A percentile compares a stretch with the other conserved stretches of the same genome.
Conservation (phyloP, 225 moss, liverwort and hornwort species). For the Sphagnum tenellum region DNA sequence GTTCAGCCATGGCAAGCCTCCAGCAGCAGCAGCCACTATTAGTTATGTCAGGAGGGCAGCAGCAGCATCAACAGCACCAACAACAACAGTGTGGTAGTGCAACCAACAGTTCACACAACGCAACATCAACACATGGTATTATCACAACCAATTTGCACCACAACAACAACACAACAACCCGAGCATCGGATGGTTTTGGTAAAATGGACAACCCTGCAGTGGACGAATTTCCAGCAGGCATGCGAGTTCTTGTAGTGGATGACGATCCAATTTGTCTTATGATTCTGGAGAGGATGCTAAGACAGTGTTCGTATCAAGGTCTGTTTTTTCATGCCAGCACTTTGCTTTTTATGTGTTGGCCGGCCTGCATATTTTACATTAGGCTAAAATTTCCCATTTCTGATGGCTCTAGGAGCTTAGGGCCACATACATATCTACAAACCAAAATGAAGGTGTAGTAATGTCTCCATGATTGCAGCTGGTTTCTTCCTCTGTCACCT, state of each 20-base stretch:
- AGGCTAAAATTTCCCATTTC: too few species aligned
- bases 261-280: slow-evolving; percentile 53
- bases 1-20: slow-evolving; percentile 20
- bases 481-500: too few species aligned
- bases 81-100: slow-evolving; percentile 27
- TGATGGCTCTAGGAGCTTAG: too few species aligned
- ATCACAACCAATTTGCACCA: too few species aligned
- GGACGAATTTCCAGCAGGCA: slow-evolving; percentile 50
- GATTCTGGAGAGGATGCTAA: slow-evolving; percentile 46
- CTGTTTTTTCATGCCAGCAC: too few species aligned
- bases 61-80: slow-evolving; percentile 10
- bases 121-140: too few species aligned
- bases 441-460: too few species aligned
- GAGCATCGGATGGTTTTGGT: slow-evolving; percentile 13
- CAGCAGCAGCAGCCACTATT: slow-evolving; percentile 10
- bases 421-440: too few species aligned
- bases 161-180: slow-evolving; percentile 5
- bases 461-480: too few species aligned
- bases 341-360: too few species aligned
- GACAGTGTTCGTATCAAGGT: slow-evolving; percentile 49
- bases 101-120: slow-evolving; percentile 17
- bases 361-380: too few species aligned
- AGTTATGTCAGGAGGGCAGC: slow-evolving; percentile 5
- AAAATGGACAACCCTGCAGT: slow-evolving; percentile 24
- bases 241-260: slow-evolving; percentile 69